Percentiles rank a stretch among this genome's conserved stretches.
Evolutionary conservation across 371 early-diverging fungal genomes (phyloP).

Genomic region (Mortierella sp.): DNA sequence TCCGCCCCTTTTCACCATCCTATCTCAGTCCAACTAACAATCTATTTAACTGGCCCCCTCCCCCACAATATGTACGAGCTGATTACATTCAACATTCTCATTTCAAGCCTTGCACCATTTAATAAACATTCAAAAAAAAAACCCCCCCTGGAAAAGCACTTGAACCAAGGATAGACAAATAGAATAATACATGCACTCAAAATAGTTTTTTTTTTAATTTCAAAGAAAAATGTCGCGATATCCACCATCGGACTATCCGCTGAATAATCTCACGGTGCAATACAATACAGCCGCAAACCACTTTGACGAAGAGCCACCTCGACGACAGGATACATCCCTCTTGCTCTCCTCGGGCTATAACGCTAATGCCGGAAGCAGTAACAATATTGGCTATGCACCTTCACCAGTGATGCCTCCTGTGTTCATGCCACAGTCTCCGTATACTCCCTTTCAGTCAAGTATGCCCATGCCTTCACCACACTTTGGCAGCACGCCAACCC

Average conservation of each 20-base stretch:
- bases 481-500: constrained; percentile 19
- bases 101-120: neutral
- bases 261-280: constrained; percentile 42
- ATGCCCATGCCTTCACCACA: constrained; percentile 31
- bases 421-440: constrained; percentile 27
- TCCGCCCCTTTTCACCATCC: neutral
- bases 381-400: constrained; percentile 7
- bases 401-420: constrained; percentile 18
- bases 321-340: constrained; percentile 28
- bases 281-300: constrained; percentile 47
- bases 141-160: neutral
- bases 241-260: constrained; percentile 31
- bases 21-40: neutral
- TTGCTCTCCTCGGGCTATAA: constrained; percentile 40
- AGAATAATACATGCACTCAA: no score
- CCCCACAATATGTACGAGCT: neutral
- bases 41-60: neutral
- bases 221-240: constrained; percentile 15
- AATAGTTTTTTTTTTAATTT: neutral
- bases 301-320: constrained; percentile 39
- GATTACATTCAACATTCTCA: neutral
- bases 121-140: neutral
- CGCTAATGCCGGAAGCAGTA: constrained; percentile 7
- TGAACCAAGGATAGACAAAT: no score
- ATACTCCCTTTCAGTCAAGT: constrained; percentile 35